phyloP scores from a whole-genome alignment of 495 filamentous ascomycete species.

The Oidiodendron maius region DNA sequence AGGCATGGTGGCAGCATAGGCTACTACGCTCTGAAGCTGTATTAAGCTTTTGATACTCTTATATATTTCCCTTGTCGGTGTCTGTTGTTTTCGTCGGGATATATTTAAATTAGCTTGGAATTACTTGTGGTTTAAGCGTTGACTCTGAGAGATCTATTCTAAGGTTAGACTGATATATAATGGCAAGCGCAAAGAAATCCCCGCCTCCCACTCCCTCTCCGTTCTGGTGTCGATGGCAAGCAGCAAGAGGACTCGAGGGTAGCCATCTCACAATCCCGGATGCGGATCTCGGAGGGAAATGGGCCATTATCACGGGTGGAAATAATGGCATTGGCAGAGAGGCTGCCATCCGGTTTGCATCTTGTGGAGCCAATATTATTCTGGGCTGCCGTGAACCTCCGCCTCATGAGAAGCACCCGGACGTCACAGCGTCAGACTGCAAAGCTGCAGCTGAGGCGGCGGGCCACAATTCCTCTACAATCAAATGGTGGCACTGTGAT shows the following conservation, averaged over 20 bases:
- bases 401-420: conserved; percentile 5
- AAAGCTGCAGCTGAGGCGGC: background rate
- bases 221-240: conserved; percentile 4
- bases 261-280: background rate
- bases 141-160: background rate
- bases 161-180: no score
- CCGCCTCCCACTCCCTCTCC: no score
- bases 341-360: conserved; percentile 6
- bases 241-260: background rate
- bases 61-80: no score
- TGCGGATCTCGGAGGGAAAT: conserved; percentile 3
- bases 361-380: conserved; percentile 10
- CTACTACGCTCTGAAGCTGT: no score
- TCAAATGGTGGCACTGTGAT: conserved; percentile 10
- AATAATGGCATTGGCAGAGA: conserved; percentile 10
- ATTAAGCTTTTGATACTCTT: no score
- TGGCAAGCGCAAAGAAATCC: no score
- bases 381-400: conserved; percentile 9
- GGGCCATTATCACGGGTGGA: conserved; percentile 6
- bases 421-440: background rate
- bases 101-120: background rate
- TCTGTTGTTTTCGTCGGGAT: background rate
- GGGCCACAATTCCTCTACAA: background rate
- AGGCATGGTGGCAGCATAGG: background rate
- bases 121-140: background rate